Evolutionary conservation across 768 basidiomycete genomes (phyloP), one percentile per base, ranked within the genome.

Genomic region (Hygrocybe coccinea): DNA sequence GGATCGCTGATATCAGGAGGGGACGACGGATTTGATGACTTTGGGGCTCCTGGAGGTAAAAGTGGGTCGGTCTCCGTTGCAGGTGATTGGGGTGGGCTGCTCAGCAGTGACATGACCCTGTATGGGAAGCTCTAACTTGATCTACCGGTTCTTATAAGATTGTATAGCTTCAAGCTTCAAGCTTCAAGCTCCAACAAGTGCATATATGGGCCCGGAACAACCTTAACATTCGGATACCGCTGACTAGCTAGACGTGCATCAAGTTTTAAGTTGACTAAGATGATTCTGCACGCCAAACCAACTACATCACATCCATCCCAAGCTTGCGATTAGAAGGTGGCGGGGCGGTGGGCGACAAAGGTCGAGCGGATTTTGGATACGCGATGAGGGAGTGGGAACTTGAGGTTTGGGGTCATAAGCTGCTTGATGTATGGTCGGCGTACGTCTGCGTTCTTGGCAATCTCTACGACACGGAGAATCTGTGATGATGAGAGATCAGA

Each of bases 351-450:
- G 34, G 92, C 91, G 50, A 85, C 82, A 70, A 95, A 95, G 56
- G 85, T 91, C 62, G 86, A 85, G 63, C 83, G 86, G 59, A 76
- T 70, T 79, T 92, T 93, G 59, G 76, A 60, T 56, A 94, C 83
- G 54, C 97, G 89, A 73, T 91, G 90, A 58, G 95, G 93, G 49
- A 97, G 86, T 59, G 95, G 95, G 93, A 98, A 99, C 74, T 87
- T 94, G 81, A 98, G 89, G 58, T 80, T 77, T 57, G 94, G 94
- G 53, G 77, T 78, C 65, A 97, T 78, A 65, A 98, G 85, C 74
- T 99, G 97, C 78, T 88, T 94, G 83, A 97, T 97, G 82, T 97
- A 95, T 15, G 97, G 90, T 64, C 97, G 87, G 75, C 94, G 91
- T 61, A 97, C 73, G 67, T 98, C 95, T 24, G 84, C 89, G 38